Evolutionary conservation across 495 filamentous ascomycete genomes (phyloP).

Genomic region (Penicillium subrubescens): DNA sequence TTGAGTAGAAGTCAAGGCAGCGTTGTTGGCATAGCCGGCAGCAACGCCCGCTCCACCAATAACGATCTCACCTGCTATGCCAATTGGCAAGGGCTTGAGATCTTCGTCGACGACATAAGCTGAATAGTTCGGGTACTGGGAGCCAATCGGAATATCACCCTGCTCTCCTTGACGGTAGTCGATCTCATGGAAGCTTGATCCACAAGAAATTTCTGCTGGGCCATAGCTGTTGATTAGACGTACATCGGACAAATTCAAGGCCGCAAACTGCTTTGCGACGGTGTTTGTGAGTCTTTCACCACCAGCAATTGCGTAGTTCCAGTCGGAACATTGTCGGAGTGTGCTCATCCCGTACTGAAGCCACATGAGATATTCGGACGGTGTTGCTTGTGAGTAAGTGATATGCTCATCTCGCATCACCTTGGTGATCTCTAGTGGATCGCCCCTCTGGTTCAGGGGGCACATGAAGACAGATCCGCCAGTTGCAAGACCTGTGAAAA

Average conservation of each 20-base stretch:
- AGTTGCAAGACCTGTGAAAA: conserved; percentile 25
- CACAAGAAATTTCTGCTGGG: conserved; percentile 27
- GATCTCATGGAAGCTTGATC: conserved; percentile 8
- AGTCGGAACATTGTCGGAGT: conserved; percentile 12
- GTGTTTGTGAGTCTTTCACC: conserved; percentile 25
- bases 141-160: conserved; percentile 28
- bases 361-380: conserved; percentile 42
- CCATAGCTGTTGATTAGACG: conserved; percentile 33
- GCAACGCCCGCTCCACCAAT: conserved; percentile 45
- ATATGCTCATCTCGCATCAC: conserved; percentile 32
- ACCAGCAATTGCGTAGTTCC: conserved; percentile 28
- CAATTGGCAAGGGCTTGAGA: conserved; percentile 35
- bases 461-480: conserved; percentile 34
- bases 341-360: conserved; percentile 24
- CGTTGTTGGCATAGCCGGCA: conserved; percentile 40
- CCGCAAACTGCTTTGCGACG: conserved; percentile 13
- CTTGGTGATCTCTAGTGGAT: conserved; percentile 31
- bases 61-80: conserved; percentile 44
- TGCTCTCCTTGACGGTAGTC: conserved; percentile 1
- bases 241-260: conserved; percentile 16
- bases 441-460: conserved; percentile 21
- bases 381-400: conserved; percentile 40
- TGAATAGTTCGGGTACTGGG: conserved; percentile 39
- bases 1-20: conserved; percentile 23
- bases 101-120: conserved; percentile 47